Conservation (phyloP, 768 basidiomycete genomes). For the Plicaturopsis crispa region DNA sequence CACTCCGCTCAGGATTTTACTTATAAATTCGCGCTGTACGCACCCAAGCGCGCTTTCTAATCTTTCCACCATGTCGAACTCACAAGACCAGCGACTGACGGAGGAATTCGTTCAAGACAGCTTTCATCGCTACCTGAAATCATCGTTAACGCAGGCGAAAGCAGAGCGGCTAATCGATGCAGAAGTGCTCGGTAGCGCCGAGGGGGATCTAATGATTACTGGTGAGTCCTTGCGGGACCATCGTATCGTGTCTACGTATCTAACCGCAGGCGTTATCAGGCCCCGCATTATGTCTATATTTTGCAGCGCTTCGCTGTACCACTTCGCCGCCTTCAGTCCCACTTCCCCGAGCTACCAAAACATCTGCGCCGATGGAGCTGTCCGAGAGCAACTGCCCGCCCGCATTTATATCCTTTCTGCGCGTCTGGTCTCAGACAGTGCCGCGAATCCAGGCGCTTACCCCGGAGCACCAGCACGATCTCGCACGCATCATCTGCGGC, state of each 20-base stretch:
- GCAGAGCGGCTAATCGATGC: conserved; percentile 66
- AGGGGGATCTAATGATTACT: conserved; percentile 81
- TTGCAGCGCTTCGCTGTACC: conserved; percentile 70
- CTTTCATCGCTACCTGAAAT: conserved; percentile 75
- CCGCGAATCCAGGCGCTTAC: conserved; percentile 52
- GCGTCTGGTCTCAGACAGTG: conserved; percentile 66
- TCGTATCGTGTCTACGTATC: background rate
- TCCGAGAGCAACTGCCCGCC: conserved; percentile 64
- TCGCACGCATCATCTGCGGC: conserved; percentile 72
- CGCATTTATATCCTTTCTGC: conserved; percentile 59
- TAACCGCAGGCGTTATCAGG: conserved; percentile 28
- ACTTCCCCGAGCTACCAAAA: conserved; percentile 51
- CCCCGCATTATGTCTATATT: conserved; percentile 78
- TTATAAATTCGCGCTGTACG: too few species aligned
- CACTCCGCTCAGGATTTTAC: too few species aligned
- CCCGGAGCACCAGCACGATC: conserved; percentile 70
- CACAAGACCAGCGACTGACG: conserved; percentile 38
- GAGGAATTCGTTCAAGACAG: conserved; percentile 67
- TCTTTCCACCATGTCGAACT: conserved; percentile 12
- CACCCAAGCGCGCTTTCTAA: too few species aligned
- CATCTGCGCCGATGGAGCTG: conserved; percentile 44
- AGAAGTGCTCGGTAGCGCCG: conserved; percentile 68
- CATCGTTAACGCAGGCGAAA: conserved; percentile 41
- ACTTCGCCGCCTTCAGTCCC: conserved; percentile 78
- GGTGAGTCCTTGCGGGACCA: conserved; percentile 32